Evolutionary conservation across 257 asterid species (phyloP).

Genomic region (Fraxinus excelsior): DNA sequence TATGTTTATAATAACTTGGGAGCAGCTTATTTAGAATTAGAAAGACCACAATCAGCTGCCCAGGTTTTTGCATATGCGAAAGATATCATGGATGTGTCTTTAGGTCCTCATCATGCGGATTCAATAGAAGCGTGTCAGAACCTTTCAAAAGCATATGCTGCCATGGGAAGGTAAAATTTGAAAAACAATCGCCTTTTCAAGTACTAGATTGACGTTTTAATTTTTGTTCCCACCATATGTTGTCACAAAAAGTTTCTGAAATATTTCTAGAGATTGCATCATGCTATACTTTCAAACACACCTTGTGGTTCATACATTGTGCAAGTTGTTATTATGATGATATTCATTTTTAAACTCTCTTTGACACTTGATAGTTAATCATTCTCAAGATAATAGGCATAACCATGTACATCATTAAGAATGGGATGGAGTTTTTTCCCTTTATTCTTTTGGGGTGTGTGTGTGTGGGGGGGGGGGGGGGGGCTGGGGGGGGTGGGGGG

Average conservation of each 20-base stretch:
- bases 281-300: neutral
- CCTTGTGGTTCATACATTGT: neutral
- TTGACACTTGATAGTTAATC: too few relatives aligned
- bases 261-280: neutral
- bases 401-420: too few relatives aligned
- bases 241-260: neutral
- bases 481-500: too few relatives aligned
- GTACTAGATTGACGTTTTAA: neutral
- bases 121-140: constrained; percentile 83
- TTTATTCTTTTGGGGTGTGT: too few relatives aligned
- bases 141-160: constrained; percentile 92
- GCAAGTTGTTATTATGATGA: neutral
- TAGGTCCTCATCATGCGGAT: constrained; percentile 88
- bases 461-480: too few relatives aligned
- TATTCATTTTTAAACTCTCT: neutral
- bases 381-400: too few relatives aligned
- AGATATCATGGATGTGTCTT: constrained; percentile 87
- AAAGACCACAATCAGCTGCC: constrained; percentile 91
- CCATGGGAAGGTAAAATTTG: constrained; percentile 67
- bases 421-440: too few relatives aligned
- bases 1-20: constrained; percentile 90
- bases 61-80: constrained; percentile 86
- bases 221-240: neutral
- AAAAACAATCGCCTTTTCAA: constrained; percentile 15
- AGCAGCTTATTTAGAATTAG: constrained; percentile 84